Percentiles rank a stretch among this genome's conserved stretches.
Evolutionary conservation across 768 basidiomycete species (phyloP).

Genomic region (Leccinum rimulosum): DNA sequence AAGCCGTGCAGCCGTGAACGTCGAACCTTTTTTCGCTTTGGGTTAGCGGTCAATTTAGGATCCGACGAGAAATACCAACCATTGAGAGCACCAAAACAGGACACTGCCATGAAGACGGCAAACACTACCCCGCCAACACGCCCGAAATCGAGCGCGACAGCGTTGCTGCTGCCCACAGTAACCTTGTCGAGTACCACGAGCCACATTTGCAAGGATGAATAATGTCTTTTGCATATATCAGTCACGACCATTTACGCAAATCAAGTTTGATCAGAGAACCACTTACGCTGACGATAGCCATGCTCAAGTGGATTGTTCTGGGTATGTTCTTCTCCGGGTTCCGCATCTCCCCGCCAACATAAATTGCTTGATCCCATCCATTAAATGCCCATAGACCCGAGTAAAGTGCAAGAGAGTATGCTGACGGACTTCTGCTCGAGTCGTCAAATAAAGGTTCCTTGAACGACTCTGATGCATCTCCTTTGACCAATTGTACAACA

Average conservation of each 20-base stretch:
- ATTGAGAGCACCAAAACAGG: constrained; percentile 94
- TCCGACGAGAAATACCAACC: constrained; percentile 41
- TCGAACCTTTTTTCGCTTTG: constrained; percentile 45
- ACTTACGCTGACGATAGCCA: constrained; percentile 74
- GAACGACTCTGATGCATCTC: constrained; percentile 67
- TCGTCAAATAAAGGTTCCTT: constrained; percentile 65
- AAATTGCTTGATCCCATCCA: constrained; percentile 94
- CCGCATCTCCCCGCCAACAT: constrained; percentile 85
- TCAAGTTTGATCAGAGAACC: neutral
- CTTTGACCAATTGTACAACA: constrained; percentile 69
- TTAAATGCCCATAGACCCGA: constrained; percentile 95
- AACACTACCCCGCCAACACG: constrained; percentile 82
- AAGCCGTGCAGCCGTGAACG: constrained; percentile 77
- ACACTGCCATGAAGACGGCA: constrained; percentile 88
- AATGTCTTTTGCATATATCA: constrained; percentile 45
- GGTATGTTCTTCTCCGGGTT: constrained; percentile 86
- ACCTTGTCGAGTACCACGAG: constrained; percentile 87
- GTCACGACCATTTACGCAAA: constrained; percentile 1
- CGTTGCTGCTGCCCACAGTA: constrained; percentile 76
- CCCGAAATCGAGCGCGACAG: constrained; percentile 91
- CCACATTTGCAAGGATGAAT: constrained; percentile 79
- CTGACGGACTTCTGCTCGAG: constrained; percentile 74
- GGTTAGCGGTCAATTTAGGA: constrained; percentile 1
- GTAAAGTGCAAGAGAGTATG: constrained; percentile 92
- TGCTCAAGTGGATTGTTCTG: constrained; percentile 85